phyloP scores from a whole-genome alignment of 2,329 filamentous ascomycete species.

The Botrytis porri region DNA sequence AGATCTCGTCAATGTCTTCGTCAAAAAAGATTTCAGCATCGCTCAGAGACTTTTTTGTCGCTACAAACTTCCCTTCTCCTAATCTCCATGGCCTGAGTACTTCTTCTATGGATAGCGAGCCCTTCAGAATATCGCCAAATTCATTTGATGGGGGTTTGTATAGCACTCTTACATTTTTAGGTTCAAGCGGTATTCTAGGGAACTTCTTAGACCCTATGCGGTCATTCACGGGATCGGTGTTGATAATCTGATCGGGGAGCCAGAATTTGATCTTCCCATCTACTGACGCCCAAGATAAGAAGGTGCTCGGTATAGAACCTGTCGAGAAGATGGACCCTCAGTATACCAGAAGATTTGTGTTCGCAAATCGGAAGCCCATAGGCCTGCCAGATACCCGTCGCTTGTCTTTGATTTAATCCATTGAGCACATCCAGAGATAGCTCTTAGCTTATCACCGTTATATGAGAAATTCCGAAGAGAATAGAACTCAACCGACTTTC shows the following conservation, averaged over 20 bases:
- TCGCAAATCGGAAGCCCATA: neutral
- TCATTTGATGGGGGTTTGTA: neutral
- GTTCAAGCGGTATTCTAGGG: neutral
- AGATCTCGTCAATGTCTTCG: neutral
- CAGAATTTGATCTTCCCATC: neutral
- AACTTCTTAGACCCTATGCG: no score
- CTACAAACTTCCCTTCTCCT: neutral
- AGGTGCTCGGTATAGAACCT: neutral
- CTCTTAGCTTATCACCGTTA: neutral
- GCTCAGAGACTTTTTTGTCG: neutral
- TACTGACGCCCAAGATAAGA: neutral
- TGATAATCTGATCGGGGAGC: neutral
- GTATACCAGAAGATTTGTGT: neutral
- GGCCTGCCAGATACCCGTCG: neutral
- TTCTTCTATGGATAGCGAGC: neutral
- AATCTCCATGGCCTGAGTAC: neutral
- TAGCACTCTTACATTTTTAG: neutral
- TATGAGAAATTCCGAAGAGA: neutral
- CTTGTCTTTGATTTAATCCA: conserved; percentile 4
- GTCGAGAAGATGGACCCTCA: neutral
- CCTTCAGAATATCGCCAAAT: neutral
- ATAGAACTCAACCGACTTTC: neutral
- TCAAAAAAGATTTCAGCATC: neutral
- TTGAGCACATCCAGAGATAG: conserved; percentile 1
- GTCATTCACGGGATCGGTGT: neutral